Conservation (phyloP, 1,284 basidiomycete genomes). For the Ustilago esculenta region DNA sequence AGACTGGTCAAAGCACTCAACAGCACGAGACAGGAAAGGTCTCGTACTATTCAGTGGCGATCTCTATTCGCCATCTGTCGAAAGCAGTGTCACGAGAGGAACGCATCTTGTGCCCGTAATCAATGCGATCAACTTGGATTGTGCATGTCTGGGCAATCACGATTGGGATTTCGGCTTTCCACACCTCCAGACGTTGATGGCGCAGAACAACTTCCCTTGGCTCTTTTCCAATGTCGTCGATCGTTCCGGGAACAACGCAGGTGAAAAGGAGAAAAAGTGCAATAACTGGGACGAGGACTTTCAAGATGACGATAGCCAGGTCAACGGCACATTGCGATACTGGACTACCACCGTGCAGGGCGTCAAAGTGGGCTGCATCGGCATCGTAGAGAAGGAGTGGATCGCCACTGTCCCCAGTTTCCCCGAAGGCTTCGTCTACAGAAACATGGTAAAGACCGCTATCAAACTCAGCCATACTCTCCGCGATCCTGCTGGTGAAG, state of each 20-base stretch:
- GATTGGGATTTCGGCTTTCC: constrained; percentile 58
- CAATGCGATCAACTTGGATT: constrained; percentile 52
- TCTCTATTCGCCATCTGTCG: constrained; percentile 77
- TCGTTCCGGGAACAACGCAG: constrained; percentile 76
- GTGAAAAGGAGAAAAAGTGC: constrained; percentile 1
- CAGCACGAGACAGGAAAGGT: constrained; percentile 68
- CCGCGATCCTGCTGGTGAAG: constrained; percentile 76
- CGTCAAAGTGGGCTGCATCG: constrained; percentile 79
- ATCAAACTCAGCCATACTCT: constrained; percentile 74
- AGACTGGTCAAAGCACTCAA: constrained; percentile 26
- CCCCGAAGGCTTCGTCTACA: constrained; percentile 75
- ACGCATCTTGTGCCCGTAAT: constrained; percentile 81
- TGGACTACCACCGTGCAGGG: constrained; percentile 76
- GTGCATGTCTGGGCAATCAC: constrained; percentile 72
- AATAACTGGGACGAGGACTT: constrained; percentile 70
- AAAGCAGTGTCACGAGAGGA: constrained; percentile 86
- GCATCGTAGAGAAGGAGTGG: constrained; percentile 87
- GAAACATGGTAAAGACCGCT: constrained; percentile 54
- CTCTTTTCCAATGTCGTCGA: constrained; percentile 69
- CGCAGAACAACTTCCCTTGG: constrained; percentile 34
- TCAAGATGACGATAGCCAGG: constrained; percentile 67
- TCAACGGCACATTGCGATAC: constrained; percentile 67
- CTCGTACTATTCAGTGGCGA: constrained; percentile 88
- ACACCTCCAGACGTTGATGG: constrained; percentile 33
- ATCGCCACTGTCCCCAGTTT: constrained; percentile 84